Evolutionary conservation across 352 stramenopile genomes (phyloP), one percentile per base, ranked within the genome.

Genomic region (Thraustotheca clavata): DNA sequence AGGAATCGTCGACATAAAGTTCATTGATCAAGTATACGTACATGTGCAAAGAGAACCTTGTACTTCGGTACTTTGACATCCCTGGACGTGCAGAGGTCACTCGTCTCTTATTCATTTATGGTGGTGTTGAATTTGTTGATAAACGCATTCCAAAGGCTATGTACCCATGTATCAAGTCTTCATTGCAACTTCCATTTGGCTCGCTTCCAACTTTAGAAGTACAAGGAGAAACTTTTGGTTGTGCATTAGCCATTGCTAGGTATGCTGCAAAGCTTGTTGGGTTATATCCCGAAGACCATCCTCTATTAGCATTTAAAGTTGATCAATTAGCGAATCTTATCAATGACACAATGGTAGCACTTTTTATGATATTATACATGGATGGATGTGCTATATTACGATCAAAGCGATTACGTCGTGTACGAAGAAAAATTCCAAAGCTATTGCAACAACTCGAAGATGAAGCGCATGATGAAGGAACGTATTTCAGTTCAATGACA

Each of bases 161-260:
- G 24, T 61, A 46, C 29, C 52, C 52, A 22, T 29, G 49, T 38
- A 11, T 61, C 4, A 61, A 61, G 29, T 29, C 52, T 16, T 24
- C 18, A 9, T 26, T 61, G 24, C 7, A 49, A 26, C 43, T 77
- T 4, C 77, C 78, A 9, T 65, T 90, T 16, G 76, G 74, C 24
- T 68, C 86, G 60, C 3, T 85, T 14, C 77, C 79, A 1, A 48
- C 76, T 9, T 43, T 90, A n/a, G 72, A 79, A 47, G 73, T 89
- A 6, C 69, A 85, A 36, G 76, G 75, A 4, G 67, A 72, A 2
- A 68, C 49, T 12, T 83, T 76, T 32, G 49, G 75, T 14, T 78
- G 88, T 59, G 86, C 72, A 36, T 82, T 86, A 60, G 73, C 76
- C 18, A 83, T 87, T 57, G 71, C 70, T 9, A 71, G 73, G 11